These are phyloP conservation scores for Boletellus emodensis DNA, from an alignment of 768 basidiomycete genomes.

Conservation along the genomic window DNA sequence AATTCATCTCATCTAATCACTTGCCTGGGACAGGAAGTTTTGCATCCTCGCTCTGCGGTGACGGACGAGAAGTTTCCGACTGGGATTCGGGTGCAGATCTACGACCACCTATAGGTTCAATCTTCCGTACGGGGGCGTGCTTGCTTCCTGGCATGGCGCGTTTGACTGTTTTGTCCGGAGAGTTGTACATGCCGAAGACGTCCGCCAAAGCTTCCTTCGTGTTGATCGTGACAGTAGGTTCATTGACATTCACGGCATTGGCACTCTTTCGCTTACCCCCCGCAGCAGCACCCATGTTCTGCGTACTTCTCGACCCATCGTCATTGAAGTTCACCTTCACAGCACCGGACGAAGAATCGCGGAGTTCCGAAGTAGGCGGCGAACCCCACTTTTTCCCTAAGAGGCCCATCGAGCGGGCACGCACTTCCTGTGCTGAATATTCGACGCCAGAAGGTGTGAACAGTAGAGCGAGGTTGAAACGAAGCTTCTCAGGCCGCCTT, in stretches of 20 bases:
- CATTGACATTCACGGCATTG: conserved; percentile 40
- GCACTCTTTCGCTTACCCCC: conserved; percentile 43
- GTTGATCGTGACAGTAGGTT: conserved; percentile 93
- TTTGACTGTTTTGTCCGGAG: conserved; percentile 71
- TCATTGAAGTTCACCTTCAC: conserved; percentile 57
- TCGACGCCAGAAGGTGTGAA: conserved; percentile 77
- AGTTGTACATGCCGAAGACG: conserved; percentile 96
- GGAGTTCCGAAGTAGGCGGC: conserved; percentile 43
- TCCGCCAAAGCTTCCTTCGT: conserved; percentile 93
- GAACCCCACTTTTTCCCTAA: conserved; percentile 83
- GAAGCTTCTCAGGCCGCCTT: conserved; percentile 67
- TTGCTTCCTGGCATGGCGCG: conserved; percentile 59
- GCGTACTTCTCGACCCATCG: conserved; percentile 45
- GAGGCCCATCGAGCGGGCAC: conserved; percentile 78
- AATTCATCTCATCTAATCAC: conserved; percentile 10
- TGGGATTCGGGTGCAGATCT: conserved; percentile 18
- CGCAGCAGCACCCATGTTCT: conserved; percentile 33
- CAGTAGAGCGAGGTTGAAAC: conserved; percentile 64
- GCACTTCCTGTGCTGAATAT: conserved; percentile 80
- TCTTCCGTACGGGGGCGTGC: conserved; percentile 64
- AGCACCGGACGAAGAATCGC: conserved; percentile 34
- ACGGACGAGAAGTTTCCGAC: conserved; percentile 35
- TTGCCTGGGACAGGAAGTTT: conserved; percentile 37
- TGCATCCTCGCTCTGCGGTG: conserved; percentile 21
- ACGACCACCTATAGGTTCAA: conserved; percentile 50